These are phyloP conservation scores for Phytopythium montanum DNA, from an alignment of 352 stramenopile genomes.

Conservation along the genomic window DNA sequence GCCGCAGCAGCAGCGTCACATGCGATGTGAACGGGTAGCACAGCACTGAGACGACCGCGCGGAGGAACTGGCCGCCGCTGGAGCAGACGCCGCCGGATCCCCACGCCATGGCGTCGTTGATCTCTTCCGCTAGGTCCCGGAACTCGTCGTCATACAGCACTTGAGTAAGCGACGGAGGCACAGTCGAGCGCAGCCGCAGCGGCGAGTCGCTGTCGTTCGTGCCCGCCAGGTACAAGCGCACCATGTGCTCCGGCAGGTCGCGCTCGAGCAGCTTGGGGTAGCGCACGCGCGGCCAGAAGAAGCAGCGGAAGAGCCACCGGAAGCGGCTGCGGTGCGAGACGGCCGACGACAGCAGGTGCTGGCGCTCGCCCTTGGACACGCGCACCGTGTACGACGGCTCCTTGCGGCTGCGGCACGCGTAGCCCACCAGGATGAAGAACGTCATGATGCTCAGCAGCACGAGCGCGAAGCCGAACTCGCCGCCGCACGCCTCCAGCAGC, in stretches of 20 bases:
- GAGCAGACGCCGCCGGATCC: constrained; percentile 30
- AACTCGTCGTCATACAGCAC: constrained; percentile 74
- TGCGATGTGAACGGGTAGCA: constrained; percentile 72
- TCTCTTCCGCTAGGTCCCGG: constrained; percentile 49
- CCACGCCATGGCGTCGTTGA: constrained; percentile 62
- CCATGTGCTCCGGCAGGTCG: constrained; percentile 82
- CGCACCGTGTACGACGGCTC: constrained; percentile 52
- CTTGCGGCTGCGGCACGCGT: constrained; percentile 65
- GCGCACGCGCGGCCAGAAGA: constrained; percentile 71
- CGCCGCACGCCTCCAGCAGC: constrained; percentile 68
- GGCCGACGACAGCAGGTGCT: constrained; percentile 59
- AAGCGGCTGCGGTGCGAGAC: constrained; percentile 57
- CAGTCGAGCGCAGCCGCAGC: constrained; percentile 53
- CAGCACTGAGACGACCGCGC: constrained; percentile 50
- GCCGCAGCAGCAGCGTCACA: constrained; percentile 59
- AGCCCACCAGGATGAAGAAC: constrained; percentile 73
- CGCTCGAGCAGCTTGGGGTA: constrained; percentile 79
- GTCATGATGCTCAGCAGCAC: constrained; percentile 62
- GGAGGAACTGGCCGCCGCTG: constrained; percentile 60
- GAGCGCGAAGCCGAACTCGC: constrained; percentile 66
- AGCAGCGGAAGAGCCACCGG: constrained; percentile 48
- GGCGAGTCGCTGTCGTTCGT: constrained; percentile 61
- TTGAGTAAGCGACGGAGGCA: constrained; percentile 48
- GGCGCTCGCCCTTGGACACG: constrained; percentile 48
- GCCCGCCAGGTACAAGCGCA: constrained; percentile 65